Percentiles rank a stretch among this genome's conserved stretches.
Evolutionary conservation across 2,329 filamentous ascomycete species (phyloP).

Genomic region (Fusarium euwallaceae): DNA sequence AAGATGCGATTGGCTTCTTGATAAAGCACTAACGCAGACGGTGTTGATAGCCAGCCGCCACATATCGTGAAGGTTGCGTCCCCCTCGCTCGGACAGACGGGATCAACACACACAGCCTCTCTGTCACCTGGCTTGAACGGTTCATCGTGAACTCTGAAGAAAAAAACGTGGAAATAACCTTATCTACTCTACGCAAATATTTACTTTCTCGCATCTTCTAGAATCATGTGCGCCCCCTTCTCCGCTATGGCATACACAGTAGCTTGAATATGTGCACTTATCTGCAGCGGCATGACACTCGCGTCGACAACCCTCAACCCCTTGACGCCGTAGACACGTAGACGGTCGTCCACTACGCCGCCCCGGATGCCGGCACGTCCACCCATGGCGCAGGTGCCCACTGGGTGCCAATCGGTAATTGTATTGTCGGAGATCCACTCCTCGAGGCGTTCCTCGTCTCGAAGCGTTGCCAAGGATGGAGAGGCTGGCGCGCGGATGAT

Average conservation of each 20-base stretch:
- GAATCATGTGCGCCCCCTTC: conserved; percentile 46
- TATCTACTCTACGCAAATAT: background rate
- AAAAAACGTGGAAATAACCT: background rate
- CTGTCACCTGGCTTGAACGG: background rate
- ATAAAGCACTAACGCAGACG: background rate
- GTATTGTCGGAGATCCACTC: conserved; percentile 49
- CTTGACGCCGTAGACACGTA: conserved; percentile 49
- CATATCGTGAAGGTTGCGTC: background rate
- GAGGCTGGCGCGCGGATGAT: conserved; percentile 52
- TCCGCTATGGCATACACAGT: conserved; percentile 56
- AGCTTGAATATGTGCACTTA: conserved; percentile 49
- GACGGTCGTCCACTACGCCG: conserved; percentile 49
- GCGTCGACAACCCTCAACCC: conserved; percentile 48
- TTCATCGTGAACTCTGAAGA: background rate
- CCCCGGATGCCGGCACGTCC: conserved; percentile 46
- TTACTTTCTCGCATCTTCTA: conserved; percentile 27
- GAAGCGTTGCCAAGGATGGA: conserved; percentile 38
- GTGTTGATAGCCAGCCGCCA: background rate
- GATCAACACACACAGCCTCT: background rate
- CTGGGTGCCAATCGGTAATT: conserved; percentile 56
- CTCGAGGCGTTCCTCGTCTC: conserved; percentile 28
- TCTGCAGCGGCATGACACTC: conserved; percentile 48
- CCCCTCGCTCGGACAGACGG: background rate
- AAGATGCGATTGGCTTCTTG: background rate
- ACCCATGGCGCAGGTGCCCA: conserved; percentile 53